phyloP scores from a whole-genome alignment of 495 filamentous ascomycete genomes.

The Aspergillus avenaceus region DNA sequence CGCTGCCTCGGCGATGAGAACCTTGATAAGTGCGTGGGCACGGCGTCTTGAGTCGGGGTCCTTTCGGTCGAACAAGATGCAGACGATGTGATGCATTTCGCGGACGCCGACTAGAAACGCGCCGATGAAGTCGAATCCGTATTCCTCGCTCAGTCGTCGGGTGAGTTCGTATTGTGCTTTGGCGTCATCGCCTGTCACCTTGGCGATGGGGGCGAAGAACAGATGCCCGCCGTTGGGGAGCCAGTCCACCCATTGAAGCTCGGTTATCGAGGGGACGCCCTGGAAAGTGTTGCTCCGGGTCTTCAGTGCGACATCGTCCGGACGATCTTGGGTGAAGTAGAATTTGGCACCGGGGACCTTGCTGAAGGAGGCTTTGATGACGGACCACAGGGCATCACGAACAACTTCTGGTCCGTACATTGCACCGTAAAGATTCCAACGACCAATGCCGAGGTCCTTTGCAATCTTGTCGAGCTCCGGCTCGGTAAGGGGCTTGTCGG shows the following conservation, averaged over 20 bases:
- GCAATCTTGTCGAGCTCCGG: not conserved
- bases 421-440: not conserved
- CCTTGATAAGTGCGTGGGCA: constrained; percentile 39
- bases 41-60: constrained; percentile 29
- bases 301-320: not conserved
- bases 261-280: not conserved
- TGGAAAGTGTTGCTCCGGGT: not conserved
- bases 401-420: constrained; percentile 1
- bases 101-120: constrained; percentile 45
- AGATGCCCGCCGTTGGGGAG: constrained; percentile 39
- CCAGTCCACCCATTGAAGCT: not conserved
- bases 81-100: constrained; percentile 45
- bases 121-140: constrained; percentile 49
- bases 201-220: constrained; percentile 53
- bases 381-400: not conserved
- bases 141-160: constrained; percentile 17
- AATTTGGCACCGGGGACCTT: not conserved
- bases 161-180: constrained; percentile 20
- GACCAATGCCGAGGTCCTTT: not conserved
- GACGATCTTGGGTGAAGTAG: not conserved
- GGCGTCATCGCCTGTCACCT: constrained; percentile 47
- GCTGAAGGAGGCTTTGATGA: not conserved
- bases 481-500: constrained; percentile 2
- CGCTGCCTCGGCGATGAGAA: constrained; percentile 24
- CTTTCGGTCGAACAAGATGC: constrained; percentile 51